phyloP scores from a whole-genome alignment of 2,329 filamentous ascomycete species.

The Aureobasidium sp. region DNA sequence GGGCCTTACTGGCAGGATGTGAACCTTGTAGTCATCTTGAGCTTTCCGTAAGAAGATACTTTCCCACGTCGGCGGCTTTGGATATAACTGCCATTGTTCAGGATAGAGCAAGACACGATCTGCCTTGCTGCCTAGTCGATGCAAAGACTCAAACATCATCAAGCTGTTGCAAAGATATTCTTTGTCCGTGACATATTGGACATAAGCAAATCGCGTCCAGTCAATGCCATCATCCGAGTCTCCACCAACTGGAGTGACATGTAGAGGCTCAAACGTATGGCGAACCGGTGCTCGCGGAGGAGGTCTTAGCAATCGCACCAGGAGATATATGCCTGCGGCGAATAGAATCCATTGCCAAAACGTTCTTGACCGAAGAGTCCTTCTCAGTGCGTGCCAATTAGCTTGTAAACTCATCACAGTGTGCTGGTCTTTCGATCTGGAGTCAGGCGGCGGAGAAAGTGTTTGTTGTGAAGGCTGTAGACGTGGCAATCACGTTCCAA shows the following conservation, averaged over 20 bases:
- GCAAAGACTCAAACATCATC: slow-evolving; percentile 36
- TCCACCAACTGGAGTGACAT: background rate
- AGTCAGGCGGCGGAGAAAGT: background rate
- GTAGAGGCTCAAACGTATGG: slow-evolving; percentile 3
- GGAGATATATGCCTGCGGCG: background rate
- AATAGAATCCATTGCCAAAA: slow-evolving; percentile 12
- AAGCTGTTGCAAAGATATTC: slow-evolving; percentile 37
- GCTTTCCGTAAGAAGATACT: slow-evolving; percentile 42
- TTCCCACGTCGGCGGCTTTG: slow-evolving; percentile 4
- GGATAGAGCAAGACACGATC: slow-evolving; percentile 39
- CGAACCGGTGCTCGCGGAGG: background rate
- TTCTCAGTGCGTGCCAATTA: background rate
- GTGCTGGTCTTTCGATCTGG: background rate
- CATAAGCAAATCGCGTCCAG: slow-evolving; percentile 35
- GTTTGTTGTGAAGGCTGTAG: background rate
- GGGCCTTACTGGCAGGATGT: slow-evolving; percentile 38
- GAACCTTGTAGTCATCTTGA: slow-evolving; percentile 39
- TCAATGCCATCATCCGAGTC: slow-evolving; percentile 18
- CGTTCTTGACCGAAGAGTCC: background rate
- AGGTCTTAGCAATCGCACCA: slow-evolving; percentile 1
- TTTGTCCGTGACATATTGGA: slow-evolving; percentile 35
- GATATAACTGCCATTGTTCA: slow-evolving; percentile 22
- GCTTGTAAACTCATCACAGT: background rate
- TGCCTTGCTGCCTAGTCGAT: slow-evolving; percentile 33
- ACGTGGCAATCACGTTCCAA: background rate